Percentiles rank a stretch among this genome's conserved stretches.
These are phyloP conservation scores for Echites panduratus DNA, from an alignment of 257 asterid species.

Conservation along the genomic window DNA sequence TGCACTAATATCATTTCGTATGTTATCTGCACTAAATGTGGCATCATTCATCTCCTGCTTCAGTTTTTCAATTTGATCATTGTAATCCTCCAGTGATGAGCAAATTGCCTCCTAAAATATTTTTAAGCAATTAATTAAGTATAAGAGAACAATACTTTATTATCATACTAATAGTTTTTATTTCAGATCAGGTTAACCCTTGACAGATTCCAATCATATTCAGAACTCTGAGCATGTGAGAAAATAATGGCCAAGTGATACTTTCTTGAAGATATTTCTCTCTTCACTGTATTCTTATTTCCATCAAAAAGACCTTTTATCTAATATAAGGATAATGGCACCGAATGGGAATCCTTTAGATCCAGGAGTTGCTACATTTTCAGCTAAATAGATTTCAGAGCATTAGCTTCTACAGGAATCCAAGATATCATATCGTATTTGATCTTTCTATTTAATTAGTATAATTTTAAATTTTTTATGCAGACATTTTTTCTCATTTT, in stretches of 20 bases:
- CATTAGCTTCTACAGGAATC: not conserved
- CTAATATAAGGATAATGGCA: not conserved
- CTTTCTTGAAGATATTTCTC: not conserved
- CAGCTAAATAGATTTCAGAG: not conserved
- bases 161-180: not conserved
- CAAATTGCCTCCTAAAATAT: slow-evolving; percentile 87
- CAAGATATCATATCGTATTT: not conserved
- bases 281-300: not conserved
- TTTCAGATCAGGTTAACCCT: not conserved
- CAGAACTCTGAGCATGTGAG: not conserved
- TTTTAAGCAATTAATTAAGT: slow-evolving; percentile 15
- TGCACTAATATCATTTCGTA: slow-evolving; percentile 87
- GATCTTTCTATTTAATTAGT: not conserved
- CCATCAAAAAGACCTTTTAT: not conserved
- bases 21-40: slow-evolving; percentile 92
- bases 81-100: slow-evolving; percentile 92
- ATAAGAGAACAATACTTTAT: not conserved
- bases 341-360: not conserved
- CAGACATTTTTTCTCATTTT: not conserved
- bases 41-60: slow-evolving; percentile 99
- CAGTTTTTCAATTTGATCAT: slow-evolving; percentile 89
- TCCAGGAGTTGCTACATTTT: not conserved
- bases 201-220: not conserved
- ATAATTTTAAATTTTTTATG: not conserved
- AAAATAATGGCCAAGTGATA: not conserved